phyloP scores from a whole-genome alignment of 208 protist species.

The Acanthamoeba royreba region DNA sequence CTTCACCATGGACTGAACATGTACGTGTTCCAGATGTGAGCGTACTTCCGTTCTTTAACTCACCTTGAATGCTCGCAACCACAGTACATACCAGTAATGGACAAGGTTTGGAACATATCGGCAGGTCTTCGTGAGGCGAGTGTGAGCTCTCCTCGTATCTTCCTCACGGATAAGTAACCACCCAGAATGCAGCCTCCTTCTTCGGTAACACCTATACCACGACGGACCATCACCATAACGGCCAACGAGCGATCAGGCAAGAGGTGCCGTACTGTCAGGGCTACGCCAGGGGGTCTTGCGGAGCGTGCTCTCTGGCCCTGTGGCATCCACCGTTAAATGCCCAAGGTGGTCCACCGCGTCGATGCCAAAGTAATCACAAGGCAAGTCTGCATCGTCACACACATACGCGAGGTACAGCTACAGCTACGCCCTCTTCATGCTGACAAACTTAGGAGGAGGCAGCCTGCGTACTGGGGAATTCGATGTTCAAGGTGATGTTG shows the following conservation, averaged over 20 bases:
- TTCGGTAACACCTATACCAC: not conserved
- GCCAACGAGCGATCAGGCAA: no score
- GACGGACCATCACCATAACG: no score
- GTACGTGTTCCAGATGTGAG: not conserved
- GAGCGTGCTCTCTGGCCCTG: not conserved
- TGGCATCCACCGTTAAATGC: not conserved
- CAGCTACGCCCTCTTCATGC: not conserved
- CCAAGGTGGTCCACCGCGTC: not conserved
- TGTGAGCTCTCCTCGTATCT: not conserved
- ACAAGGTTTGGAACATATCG: not conserved
- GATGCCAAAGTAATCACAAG: not conserved
- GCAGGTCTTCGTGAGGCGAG: not conserved
- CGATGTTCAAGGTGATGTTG: not conserved
- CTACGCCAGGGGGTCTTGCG: not conserved
- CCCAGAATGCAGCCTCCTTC: not conserved
- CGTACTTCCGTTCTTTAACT: not conserved
- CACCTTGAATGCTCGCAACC: not conserved
- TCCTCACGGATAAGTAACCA: not conserved
- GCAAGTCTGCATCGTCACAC: not conserved
- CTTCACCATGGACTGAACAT: not conserved
- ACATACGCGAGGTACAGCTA: not conserved
- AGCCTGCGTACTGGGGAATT: not conserved
- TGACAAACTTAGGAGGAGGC: not conserved
- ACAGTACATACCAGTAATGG: not conserved
- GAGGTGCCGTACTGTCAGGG: no score